phyloP scores from a whole-genome alignment of 1,139 yeast genomes.

The Yamadazyma sp. region DNA sequence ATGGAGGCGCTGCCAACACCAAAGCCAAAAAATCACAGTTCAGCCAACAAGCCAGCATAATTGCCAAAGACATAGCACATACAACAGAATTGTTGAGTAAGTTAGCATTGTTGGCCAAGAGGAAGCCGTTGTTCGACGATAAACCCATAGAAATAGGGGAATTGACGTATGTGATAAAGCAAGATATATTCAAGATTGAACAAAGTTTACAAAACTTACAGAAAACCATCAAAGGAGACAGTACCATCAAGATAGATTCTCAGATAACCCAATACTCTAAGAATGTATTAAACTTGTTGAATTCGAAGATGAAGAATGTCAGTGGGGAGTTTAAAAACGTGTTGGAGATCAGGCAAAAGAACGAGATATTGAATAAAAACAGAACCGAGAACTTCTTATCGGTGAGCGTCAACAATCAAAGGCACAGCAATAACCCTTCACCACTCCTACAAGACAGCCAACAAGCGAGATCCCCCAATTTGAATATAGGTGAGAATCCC shows the following conservation, averaged over 20 bases:
- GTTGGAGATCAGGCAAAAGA: conserved; percentile 79
- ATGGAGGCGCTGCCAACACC: background rate
- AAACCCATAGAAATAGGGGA: conserved; percentile 93
- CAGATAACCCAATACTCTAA: conserved; percentile 74
- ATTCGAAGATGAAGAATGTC: conserved; percentile 86
- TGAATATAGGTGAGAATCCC: conserved; percentile 41
- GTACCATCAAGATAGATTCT: conserved; percentile 47
- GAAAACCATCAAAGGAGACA: conserved; percentile 49
- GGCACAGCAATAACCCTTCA: conserved; percentile 22
- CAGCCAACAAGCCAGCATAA: conserved; percentile 73
- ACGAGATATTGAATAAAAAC: conserved; percentile 76
- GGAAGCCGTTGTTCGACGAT: conserved; percentile 93
- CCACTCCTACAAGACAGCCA: conserved; percentile 20
- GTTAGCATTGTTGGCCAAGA: conserved; percentile 78
- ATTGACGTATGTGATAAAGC: conserved; percentile 88
- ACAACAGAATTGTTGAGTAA: conserved; percentile 84
- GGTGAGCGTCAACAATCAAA: conserved; percentile 28
- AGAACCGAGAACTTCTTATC: conserved; percentile 84
- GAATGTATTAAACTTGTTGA: conserved; percentile 82
- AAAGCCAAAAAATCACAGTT: conserved; percentile 59
- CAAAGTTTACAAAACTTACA: conserved; percentile 71
- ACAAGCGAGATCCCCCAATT: conserved; percentile 11
- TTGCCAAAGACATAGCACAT: conserved; percentile 86
- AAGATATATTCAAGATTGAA: conserved; percentile 85
- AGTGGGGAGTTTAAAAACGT: conserved; percentile 91